These are phyloP conservation scores for Fusarium torulosum DNA, from an alignment of 2,329 filamentous ascomycete species.

Conservation along the genomic window DNA sequence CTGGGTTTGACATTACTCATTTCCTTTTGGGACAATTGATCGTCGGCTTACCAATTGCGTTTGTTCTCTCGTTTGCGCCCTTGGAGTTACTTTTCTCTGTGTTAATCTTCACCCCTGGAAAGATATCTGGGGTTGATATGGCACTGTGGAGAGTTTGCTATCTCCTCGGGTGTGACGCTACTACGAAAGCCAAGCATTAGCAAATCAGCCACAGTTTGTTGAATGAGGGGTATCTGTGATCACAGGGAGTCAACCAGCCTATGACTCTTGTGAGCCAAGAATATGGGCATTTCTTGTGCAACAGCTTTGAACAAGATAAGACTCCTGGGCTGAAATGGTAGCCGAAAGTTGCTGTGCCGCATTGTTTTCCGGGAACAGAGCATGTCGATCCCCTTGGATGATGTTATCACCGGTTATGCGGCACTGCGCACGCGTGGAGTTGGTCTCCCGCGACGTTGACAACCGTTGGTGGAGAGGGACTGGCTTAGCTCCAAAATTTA, in stretches of 20 bases:
- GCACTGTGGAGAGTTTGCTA: neutral
- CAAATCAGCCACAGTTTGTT: slow-evolving; percentile 21
- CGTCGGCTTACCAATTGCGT: slow-evolving; percentile 8
- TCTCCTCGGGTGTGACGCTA: slow-evolving; percentile 12
- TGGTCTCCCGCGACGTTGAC: neutral
- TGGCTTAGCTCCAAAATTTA: neutral
- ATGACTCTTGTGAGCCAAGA: slow-evolving; percentile 19
- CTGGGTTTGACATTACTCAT: slow-evolving; percentile 14
- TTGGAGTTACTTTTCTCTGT: fast-evolving
- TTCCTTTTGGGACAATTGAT: neutral
- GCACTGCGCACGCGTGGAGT: neutral
- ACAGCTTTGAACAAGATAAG: slow-evolving; percentile 16
- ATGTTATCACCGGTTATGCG: slow-evolving; percentile 16
- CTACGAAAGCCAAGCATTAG: slow-evolving; percentile 28
- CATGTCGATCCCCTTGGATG: neutral
- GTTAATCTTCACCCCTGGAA: neutral
- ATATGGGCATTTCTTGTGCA: slow-evolving; percentile 1
- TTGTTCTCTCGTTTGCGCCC: neutral
- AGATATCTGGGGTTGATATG: too few species aligned
- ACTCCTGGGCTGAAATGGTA: neutral
- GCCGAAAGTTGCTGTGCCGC: slow-evolving; percentile 10
- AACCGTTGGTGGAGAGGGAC: neutral
- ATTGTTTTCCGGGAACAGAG: neutral
- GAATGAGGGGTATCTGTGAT: slow-evolving; percentile 32
- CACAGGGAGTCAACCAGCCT: slow-evolving; percentile 14